A percentile compares a stretch with the other conserved stretches of the same genome.
Evolutionary conservation across 2,329 filamentous ascomycete genomes (phyloP).

Genomic region (Pestalotiopsis sp.): DNA sequence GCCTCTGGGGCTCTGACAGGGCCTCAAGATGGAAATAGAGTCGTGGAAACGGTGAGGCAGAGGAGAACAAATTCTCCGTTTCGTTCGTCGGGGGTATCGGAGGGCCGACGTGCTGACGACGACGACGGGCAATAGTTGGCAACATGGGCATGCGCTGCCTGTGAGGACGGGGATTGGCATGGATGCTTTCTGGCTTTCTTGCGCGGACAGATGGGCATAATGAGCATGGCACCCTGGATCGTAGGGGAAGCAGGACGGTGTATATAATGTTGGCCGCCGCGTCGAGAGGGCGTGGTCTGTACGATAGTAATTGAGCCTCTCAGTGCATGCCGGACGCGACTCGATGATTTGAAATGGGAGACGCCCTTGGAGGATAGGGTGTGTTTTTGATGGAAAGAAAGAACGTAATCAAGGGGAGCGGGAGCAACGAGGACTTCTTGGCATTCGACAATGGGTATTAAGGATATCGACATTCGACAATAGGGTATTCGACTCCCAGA

Average conservation of each 20-base stretch:
- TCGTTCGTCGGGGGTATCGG: background rate
- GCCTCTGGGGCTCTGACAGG: background rate
- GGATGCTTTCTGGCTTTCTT: background rate
- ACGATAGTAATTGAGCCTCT: background rate
- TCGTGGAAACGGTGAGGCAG: background rate
- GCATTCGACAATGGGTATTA: background rate
- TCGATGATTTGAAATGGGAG: background rate
- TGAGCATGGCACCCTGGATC: background rate
- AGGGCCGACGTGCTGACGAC: background rate
- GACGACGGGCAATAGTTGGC: background rate
- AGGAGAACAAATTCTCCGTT: background rate
- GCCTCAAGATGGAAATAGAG: background rate
- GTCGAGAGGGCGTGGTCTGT: background rate
- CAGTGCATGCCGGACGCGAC: background rate
- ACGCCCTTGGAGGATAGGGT: background rate
- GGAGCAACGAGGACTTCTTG: background rate
- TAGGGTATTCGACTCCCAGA: background rate
- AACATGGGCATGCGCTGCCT: background rate
- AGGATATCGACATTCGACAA: background rate
- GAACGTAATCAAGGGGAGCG: background rate
- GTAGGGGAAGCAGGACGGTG: background rate
- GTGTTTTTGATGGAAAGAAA: background rate
- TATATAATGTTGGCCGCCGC: background rate
- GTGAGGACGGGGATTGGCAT: background rate
- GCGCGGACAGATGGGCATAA: background rate